phyloP scores from a whole-genome alignment of 2,329 filamentous ascomycete genomes.

The Hypomyces rosellus region DNA sequence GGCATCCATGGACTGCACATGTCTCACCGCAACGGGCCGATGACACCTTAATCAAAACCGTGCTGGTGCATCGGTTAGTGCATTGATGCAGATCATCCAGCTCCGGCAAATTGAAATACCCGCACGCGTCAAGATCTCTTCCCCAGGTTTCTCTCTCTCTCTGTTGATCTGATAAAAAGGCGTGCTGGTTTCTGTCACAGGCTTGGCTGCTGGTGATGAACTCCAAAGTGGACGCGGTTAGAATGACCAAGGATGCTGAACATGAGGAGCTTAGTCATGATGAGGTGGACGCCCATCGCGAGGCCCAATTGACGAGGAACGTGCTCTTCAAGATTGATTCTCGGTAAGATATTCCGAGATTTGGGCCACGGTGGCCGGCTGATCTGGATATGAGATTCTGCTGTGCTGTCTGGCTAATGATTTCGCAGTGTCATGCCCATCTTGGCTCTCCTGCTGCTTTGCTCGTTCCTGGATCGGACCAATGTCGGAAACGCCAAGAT shows the following conservation, averaged over 20 bases:
- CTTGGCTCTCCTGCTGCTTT: slow-evolving; percentile 59
- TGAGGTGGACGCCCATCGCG: slow-evolving; percentile 7
- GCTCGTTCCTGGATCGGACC: slow-evolving; percentile 60
- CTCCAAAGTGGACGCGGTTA: slow-evolving; percentile 1
- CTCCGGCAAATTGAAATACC: too few relatives aligned
- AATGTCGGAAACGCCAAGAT: slow-evolving; percentile 68
- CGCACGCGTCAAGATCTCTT: not conserved
- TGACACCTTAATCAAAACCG: too few relatives aligned
- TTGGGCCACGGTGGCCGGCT: too few relatives aligned
- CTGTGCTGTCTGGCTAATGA: not conserved
- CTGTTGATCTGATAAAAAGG: too few relatives aligned
- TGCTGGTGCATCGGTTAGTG: too few relatives aligned
- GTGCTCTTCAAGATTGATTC: slow-evolving; percentile 25
- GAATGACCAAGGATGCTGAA: slow-evolving; percentile 15
- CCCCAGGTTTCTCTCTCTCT: not conserved
- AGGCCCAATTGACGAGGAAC: slow-evolving; percentile 16
- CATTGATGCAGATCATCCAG: too few relatives aligned
- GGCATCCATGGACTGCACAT: too few relatives aligned
- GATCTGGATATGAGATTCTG: not conserved
- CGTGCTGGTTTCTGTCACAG: not conserved
- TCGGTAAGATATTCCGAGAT: slow-evolving; percentile 10
- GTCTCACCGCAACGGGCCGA: too few relatives aligned
- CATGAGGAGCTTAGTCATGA: slow-evolving; percentile 15
- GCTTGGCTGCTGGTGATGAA: slow-evolving; percentile 3
- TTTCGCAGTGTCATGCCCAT: slow-evolving; percentile 50